Conservation (phyloP, 129 eudicot genomes). For the Escallonia herrerae region DNA sequence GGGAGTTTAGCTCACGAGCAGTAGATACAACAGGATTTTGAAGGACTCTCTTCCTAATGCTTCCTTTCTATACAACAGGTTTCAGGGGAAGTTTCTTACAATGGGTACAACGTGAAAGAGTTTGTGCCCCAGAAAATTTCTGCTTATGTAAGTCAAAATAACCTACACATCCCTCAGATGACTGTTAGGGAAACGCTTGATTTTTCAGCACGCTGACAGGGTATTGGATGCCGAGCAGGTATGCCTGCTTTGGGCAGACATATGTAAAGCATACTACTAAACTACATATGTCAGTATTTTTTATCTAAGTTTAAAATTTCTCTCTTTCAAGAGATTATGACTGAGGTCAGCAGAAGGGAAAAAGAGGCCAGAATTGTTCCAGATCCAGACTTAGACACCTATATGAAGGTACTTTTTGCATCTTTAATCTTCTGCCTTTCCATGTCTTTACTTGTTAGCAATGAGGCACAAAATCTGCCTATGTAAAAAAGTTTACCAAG, state of each 20-base stretch:
- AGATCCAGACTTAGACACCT: slow-evolving; percentile 48
- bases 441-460: no score
- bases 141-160: slow-evolving; percentile 79
- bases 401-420: slow-evolving; percentile 39
- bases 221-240: slow-evolving; percentile 61
- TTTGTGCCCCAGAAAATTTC: slow-evolving; percentile 67
- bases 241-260: no score
- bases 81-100: slow-evolving; percentile 59
- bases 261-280: background rate
- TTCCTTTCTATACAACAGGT: slow-evolving; percentile 24
- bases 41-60: background rate
- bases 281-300: background rate
- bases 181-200: slow-evolving; percentile 82
- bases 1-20: background rate
- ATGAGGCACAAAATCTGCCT: no score
- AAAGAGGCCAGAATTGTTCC: slow-evolving; percentile 44
- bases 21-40: background rate
- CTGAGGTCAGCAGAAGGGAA: slow-evolving; percentile 44
- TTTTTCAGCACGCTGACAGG: slow-evolving; percentile 68
- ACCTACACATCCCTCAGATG: slow-evolving; percentile 68
- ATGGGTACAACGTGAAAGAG: slow-evolving; percentile 59
- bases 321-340: slow-evolving; percentile 27
- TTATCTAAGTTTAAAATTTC: background rate
- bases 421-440: background rate
- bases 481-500: no score